phyloP scores from a whole-genome alignment of 148 eudicot genomes.

The Arbutus unedo region DNA sequence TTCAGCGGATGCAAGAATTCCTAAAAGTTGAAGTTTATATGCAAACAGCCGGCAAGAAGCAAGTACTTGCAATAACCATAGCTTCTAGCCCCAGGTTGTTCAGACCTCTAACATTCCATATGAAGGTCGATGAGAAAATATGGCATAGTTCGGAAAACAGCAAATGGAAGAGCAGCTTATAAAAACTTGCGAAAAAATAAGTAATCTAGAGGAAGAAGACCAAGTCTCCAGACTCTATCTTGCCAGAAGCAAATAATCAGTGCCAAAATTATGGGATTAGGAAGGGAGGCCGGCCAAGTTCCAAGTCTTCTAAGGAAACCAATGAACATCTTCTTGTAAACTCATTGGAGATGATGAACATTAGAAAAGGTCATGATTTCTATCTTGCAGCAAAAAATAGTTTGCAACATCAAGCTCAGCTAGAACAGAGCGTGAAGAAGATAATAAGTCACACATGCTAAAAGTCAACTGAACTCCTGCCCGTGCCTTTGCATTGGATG shows the following conservation, averaged over 20 bases:
- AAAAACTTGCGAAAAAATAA: background rate
- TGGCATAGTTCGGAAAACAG: background rate
- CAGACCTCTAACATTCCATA: constrained; percentile 4
- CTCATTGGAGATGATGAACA: background rate
- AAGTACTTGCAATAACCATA: background rate
- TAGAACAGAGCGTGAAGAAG: too few species aligned
- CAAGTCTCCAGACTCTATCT: background rate
- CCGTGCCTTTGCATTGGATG: too few species aligned
- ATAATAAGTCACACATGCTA: too few species aligned
- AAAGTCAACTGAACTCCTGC: too few species aligned
- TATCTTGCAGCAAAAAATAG: too few species aligned
- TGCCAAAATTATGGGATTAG: background rate
- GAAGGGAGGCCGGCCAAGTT: background rate
- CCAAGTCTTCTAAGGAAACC: background rate
- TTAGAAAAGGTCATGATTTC: background rate
- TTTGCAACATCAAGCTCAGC: too few species aligned
- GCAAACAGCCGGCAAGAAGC: background rate
- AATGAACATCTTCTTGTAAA: background rate
- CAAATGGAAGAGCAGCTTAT: background rate
- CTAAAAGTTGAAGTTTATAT: background rate
- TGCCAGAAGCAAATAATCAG: background rate
- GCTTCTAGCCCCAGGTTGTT: background rate
- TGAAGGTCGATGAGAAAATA: background rate
- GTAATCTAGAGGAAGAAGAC: background rate
- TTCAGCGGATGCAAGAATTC: background rate